Evolutionary conservation across 257 asterid species (phyloP), one percentile per base, ranked within the genome.

Genomic region (Catharanthus roseus): DNA sequence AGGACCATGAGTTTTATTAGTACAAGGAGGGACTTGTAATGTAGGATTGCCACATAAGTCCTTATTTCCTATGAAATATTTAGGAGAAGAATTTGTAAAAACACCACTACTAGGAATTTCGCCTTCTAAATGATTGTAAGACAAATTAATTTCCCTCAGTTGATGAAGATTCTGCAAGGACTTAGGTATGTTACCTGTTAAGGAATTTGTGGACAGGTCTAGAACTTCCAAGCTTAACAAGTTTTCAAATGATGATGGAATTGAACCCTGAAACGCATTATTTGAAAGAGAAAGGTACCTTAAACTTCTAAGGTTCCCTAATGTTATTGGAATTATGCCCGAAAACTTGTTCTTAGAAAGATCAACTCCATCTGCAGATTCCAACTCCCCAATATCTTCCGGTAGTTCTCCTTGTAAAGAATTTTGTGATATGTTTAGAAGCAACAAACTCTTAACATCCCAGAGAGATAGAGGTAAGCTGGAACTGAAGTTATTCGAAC

Each of bases 381-480:
- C 65, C 70, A 77, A 60, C 49, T 55, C 68, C 49, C 77, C 80
- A 70, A 85, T 78, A 55, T 65, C 82, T 23, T 51, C 34, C 55
- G 85, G 68, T 69, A 82, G 75, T 50, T 53, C 77, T 28, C 89
- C 86, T 63, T 68, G 71, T 51, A 85, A 64, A 47, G 71, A 61
- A 71, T 85, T 82, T 18, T 54, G 57, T 10, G 85, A 75, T 56
- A 82, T 28, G 49, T 80, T 75, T 39, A 85, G 50, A 51, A 67
- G 19, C 74, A 78, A 63, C 47, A 85, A 71, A 56, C 67, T 67
- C 15, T 29, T 67, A 10, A 80, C 66, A 36, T 72, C 69, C 89
- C 86, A 82, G 47, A 85, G 65, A 63, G 77, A 50, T 6, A 24
- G 10, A 24, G 89, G 89, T 44, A 85, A 39, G 18, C 56, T 67